phyloP scores from a whole-genome alignment of 2,329 filamentous ascomycete genomes.

The Clonostachys chloroleuca region DNA sequence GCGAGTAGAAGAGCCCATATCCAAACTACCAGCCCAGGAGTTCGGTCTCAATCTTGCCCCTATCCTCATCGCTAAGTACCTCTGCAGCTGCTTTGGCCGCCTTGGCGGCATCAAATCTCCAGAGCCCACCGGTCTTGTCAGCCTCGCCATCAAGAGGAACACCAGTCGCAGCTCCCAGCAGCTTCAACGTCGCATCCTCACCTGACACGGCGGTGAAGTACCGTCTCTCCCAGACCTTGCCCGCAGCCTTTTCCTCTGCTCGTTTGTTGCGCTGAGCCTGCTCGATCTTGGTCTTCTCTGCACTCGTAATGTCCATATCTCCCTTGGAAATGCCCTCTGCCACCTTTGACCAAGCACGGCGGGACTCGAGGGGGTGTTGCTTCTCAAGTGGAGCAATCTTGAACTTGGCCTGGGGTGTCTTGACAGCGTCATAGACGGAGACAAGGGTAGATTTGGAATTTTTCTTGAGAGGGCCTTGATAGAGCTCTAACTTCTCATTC shows the following conservation, averaged over 20 bases:
- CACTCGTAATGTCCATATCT: slow-evolving; percentile 76
- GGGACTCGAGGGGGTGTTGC: slow-evolving; percentile 83
- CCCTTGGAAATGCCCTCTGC: slow-evolving; percentile 74
- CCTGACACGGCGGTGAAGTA: slow-evolving; percentile 65
- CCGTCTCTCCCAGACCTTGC: slow-evolving; percentile 72
- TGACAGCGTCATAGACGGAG: slow-evolving; percentile 56
- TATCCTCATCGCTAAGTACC: slow-evolving; percentile 28
- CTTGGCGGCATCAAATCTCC: slow-evolving; percentile 51
- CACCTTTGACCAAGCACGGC: slow-evolving; percentile 84
- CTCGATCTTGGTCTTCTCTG: slow-evolving; percentile 86
- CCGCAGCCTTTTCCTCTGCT: slow-evolving; percentile 69
- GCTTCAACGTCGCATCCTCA: slow-evolving; percentile 36
- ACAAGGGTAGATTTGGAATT: slow-evolving; percentile 44
- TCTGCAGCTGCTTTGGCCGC: slow-evolving; percentile 29
- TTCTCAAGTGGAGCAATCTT: slow-evolving; percentile 67
- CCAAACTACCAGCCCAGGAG: slow-evolving; percentile 27
- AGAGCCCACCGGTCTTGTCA: slow-evolving; percentile 57
- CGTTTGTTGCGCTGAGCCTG: slow-evolving; percentile 75
- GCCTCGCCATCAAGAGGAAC: slow-evolving; percentile 46
- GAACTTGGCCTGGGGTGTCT: slow-evolving; percentile 60
- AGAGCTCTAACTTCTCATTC: slow-evolving; percentile 78
- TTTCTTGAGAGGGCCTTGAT: slow-evolving; percentile 54
- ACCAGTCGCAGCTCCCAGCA: slow-evolving; percentile 39
- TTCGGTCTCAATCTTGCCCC: slow-evolving; percentile 39
- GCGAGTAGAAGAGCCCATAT: too few relatives aligned